These are phyloP conservation scores for Schwanniomyces sp. DNA, from an alignment of 805 yeast genomes.

Conservation along the genomic window DNA sequence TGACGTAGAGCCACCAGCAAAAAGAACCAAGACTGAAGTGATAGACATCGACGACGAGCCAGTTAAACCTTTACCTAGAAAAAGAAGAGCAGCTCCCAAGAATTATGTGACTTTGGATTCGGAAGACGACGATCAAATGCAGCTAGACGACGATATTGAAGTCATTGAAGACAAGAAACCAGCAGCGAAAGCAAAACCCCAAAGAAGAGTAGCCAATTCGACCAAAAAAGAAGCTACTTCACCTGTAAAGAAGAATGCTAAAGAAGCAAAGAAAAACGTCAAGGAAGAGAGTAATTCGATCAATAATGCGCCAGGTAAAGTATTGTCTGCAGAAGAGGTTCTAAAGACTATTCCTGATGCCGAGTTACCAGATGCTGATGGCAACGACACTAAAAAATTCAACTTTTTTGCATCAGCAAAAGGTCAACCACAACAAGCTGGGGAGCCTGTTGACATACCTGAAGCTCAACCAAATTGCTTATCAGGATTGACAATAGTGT, in stretches of 20 bases:
- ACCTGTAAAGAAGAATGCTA: constrained; percentile 1
- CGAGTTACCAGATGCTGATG: constrained; percentile 56
- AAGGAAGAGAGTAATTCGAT: constrained; percentile 5
- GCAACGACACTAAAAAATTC: constrained; percentile 51
- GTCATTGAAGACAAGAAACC: constrained; percentile 21
- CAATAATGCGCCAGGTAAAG: constrained; percentile 10
- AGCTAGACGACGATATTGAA: constrained; percentile 24
- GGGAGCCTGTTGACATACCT: constrained; percentile 56
- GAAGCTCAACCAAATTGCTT: constrained; percentile 84
- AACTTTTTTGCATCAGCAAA: constrained; percentile 46
- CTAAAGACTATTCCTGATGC: constrained; percentile 74
- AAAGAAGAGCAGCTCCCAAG: not conserved
- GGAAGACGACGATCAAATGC: not conserved
- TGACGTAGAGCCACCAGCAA: constrained; percentile 1
- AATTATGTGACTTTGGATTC: constrained; percentile 2
- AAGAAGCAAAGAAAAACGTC: constrained; percentile 2
- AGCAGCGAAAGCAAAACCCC: constrained; percentile 18
- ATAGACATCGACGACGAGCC: not conserved
- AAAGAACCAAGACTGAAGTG: not conserved
- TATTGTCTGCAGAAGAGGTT: constrained; percentile 51
- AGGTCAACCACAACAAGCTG: constrained; percentile 22
- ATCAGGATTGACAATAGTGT: constrained; percentile 85
- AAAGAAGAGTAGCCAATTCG: constrained; percentile 1
- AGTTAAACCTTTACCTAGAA: not conserved
- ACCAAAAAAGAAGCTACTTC: constrained; percentile 5